phyloP scores from a whole-genome alignment of 306 rosid genomes.

The Rubus parviflorus region DNA sequence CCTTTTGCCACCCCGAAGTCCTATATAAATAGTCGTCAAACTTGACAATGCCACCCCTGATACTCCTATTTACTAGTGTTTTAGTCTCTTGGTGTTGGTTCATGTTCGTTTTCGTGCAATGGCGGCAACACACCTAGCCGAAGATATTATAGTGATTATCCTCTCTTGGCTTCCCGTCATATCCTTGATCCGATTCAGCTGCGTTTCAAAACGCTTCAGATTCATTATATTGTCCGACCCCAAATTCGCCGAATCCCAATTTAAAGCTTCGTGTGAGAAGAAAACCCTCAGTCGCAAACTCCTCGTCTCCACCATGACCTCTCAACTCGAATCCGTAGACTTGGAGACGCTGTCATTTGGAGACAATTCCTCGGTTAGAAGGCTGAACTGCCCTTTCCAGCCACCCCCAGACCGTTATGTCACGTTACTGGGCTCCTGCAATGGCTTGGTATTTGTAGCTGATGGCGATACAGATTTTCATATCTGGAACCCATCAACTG shows the following conservation, averaged over 20 bases:
- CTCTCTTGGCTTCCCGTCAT: neutral
- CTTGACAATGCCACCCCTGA: too few species aligned
- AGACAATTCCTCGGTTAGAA: neutral
- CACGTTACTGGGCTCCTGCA: neutral
- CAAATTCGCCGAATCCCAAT: neutral
- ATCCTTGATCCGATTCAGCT: neutral
- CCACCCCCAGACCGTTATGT: neutral
- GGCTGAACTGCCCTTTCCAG: neutral
- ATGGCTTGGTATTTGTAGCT: neutral
- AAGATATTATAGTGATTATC: neutral
- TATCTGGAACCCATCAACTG: neutral
- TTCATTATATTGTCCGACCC: neutral
- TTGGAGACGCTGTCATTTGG: neutral
- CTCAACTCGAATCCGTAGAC: neutral
- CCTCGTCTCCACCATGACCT: neutral
- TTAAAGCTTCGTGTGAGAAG: neutral
- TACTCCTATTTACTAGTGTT: too few species aligned
- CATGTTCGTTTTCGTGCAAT: neutral
- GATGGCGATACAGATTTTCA: too few species aligned
- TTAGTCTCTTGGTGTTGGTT: too few species aligned
- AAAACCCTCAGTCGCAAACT: neutral
- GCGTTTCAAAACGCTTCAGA: neutral
- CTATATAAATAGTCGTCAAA: too few species aligned
- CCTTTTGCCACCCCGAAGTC: too few species aligned
- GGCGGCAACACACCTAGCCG: neutral